phyloP scores from a whole-genome alignment of 1,284 basidiomycete species.

The Acaromyces ingoldii region DNA sequence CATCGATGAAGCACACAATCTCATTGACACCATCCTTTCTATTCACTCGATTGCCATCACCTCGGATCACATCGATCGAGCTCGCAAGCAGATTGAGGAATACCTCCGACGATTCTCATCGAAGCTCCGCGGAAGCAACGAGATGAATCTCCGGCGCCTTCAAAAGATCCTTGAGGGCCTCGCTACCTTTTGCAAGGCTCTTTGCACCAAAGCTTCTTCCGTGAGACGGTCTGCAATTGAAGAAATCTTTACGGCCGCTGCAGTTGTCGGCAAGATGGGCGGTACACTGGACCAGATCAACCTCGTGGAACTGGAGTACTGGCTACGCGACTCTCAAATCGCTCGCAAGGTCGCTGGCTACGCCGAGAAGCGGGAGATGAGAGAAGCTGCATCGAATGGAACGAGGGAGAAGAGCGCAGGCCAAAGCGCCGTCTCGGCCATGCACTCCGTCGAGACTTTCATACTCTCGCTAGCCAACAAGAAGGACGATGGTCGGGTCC shows the following conservation, averaged over 20 bases:
- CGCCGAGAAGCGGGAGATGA: constrained; percentile 64
- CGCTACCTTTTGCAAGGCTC: constrained; percentile 13
- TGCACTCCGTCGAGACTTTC: constrained; percentile 80
- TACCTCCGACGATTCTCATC: constrained; percentile 76
- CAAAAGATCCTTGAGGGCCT: constrained; percentile 25
- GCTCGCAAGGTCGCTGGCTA: constrained; percentile 64
- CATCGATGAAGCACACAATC: constrained; percentile 89
- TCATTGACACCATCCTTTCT: constrained; percentile 70
- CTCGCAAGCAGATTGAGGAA: constrained; percentile 69
- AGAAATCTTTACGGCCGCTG: constrained; percentile 63
- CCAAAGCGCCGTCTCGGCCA: constrained; percentile 63
- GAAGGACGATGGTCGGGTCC: constrained; percentile 65
- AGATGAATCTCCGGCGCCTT: constrained; percentile 74
- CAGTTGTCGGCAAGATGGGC: constrained; percentile 67
- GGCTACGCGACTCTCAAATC: constrained; percentile 80
- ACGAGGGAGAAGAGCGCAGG: background rate
- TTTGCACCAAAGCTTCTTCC: background rate
- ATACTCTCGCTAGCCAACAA: constrained; percentile 74
- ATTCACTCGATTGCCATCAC: constrained; percentile 73
- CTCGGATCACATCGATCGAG: constrained; percentile 60
- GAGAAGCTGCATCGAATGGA: constrained; percentile 55
- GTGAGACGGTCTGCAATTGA: constrained; percentile 27
- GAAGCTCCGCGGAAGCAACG: constrained; percentile 68
- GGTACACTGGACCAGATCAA: constrained; percentile 68
- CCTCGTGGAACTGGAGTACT: constrained; percentile 66